A percentile compares a stretch with the other conserved stretches of the same genome.
Evolutionary conservation across 225 moss, liverwort and hornwort genomes (phyloP).

Genomic region (Climacium dendroides): DNA sequence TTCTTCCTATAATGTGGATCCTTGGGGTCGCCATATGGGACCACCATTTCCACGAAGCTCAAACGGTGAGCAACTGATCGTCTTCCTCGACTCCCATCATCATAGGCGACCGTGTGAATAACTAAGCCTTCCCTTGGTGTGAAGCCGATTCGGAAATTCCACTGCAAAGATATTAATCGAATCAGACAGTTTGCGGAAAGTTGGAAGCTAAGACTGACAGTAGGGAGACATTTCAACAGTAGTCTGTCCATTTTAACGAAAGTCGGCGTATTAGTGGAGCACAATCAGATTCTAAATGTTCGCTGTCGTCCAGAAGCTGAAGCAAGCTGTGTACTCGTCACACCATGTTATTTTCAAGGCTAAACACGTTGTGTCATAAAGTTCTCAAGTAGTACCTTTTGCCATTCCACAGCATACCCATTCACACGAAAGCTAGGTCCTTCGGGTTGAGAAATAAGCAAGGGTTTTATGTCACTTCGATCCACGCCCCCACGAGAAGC

Average conservation of each 20-base stretch:
- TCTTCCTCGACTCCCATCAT: constrained; percentile 38
- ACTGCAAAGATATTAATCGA: neutral
- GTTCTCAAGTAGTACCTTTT: constrained; percentile 41
- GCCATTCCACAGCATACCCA: constrained; percentile 91
- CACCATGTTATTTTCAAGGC: neutral
- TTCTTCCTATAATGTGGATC: constrained; percentile 42
- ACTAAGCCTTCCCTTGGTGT: constrained; percentile 38
- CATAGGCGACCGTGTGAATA: constrained; percentile 36
- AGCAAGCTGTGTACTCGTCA: neutral
- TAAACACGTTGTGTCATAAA: neutral
- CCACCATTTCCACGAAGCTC: constrained; percentile 46
- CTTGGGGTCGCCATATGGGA: constrained; percentile 35
- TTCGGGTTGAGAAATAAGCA: constrained; percentile 72
- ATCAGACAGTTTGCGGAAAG: neutral
- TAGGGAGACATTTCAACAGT: neutral
- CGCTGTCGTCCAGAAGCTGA: neutral
- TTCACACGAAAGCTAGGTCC: constrained; percentile 92
- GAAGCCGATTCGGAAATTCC: constrained; percentile 41
- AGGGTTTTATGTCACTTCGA: constrained; percentile 66
- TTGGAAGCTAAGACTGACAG: neutral
- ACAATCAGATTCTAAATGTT: neutral
- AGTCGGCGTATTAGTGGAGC: neutral
- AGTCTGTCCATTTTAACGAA: neutral
- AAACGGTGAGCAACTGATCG: constrained; percentile 35
- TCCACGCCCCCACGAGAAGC: constrained; percentile 75